These are phyloP conservation scores for Colletotrichum falcatum DNA, from an alignment of 2,329 filamentous ascomycete genomes.

Conservation along the genomic window DNA sequence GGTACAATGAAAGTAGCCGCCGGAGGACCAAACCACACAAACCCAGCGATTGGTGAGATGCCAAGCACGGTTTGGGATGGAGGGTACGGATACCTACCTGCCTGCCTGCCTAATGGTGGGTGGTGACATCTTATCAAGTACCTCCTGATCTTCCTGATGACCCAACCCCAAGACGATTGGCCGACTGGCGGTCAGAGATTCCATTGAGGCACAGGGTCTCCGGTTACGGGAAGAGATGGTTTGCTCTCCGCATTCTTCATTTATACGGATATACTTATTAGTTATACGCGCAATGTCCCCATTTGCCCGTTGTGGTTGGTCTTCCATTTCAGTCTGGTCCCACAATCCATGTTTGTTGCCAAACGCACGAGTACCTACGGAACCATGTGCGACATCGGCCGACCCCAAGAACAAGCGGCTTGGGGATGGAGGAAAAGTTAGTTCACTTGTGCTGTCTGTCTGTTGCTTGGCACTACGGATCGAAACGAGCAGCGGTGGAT, in stretches of 20 bases:
- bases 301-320: neutral
- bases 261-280: no score
- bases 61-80: neutral
- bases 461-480: neutral
- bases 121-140: constrained; percentile 40
- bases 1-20: neutral
- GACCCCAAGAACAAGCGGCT: constrained; percentile 6
- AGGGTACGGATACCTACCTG: no score
- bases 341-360: no score
- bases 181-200: constrained; percentile 21
- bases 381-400: constrained; percentile 35
- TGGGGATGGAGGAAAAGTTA: no score
- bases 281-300: no score
- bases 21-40: neutral
- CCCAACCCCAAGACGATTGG: constrained; percentile 30
- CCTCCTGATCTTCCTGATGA: constrained; percentile 32
- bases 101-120: no score
- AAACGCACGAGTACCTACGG: neutral
- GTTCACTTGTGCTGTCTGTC: no score
- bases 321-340: no score
- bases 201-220: constrained; percentile 29
- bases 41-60: constrained; percentile 19
- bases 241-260: neutral
- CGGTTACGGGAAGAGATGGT: constrained; percentile 10
- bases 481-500: constrained; percentile 17